Evolutionary conservation across 176 grass and related monocot species (phyloP).

Genomic region (Puccinellia tenuiflora): DNA sequence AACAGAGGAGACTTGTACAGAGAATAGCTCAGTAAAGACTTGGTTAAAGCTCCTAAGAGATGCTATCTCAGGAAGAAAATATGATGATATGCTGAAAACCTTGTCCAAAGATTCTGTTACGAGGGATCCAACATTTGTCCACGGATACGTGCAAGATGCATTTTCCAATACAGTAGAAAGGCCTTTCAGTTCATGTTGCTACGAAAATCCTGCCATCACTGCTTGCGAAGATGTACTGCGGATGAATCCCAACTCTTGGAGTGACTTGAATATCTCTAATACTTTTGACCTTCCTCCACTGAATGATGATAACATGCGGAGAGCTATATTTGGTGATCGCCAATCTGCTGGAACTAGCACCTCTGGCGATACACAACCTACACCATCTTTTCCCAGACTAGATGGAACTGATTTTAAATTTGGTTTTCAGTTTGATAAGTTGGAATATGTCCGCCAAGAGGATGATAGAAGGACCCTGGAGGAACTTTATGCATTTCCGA

Average conservation of each 20-base stretch:
- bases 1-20: constrained; percentile 20
- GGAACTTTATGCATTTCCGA: constrained; percentile 63
- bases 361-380: constrained; percentile 5
- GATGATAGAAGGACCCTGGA: constrained; percentile 63
- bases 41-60: constrained; percentile 74
- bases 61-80: constrained; percentile 43
- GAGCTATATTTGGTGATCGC: constrained; percentile 54
- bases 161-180: constrained; percentile 27
- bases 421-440: constrained; percentile 64
- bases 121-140: not conserved
- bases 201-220: constrained; percentile 60
- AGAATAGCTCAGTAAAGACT: constrained; percentile 35
- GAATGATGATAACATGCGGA: constrained; percentile 69
- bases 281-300: constrained; percentile 71
- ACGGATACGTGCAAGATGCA: not conserved
- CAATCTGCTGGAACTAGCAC: constrained; percentile 30
- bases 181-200: constrained; percentile 27
- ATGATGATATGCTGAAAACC: constrained; percentile 22
- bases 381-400: constrained; percentile 25
- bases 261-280: constrained; percentile 76
- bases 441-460: constrained; percentile 45
- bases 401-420: constrained; percentile 78
- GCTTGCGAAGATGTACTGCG: constrained; percentile 50
- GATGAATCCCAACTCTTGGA: constrained; percentile 52
- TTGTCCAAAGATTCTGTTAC: constrained; percentile 19